Evolutionary conservation across 345 rosid species (phyloP), one percentile per base, ranked within the genome.

Genomic region (Pistacia vera): DNA sequence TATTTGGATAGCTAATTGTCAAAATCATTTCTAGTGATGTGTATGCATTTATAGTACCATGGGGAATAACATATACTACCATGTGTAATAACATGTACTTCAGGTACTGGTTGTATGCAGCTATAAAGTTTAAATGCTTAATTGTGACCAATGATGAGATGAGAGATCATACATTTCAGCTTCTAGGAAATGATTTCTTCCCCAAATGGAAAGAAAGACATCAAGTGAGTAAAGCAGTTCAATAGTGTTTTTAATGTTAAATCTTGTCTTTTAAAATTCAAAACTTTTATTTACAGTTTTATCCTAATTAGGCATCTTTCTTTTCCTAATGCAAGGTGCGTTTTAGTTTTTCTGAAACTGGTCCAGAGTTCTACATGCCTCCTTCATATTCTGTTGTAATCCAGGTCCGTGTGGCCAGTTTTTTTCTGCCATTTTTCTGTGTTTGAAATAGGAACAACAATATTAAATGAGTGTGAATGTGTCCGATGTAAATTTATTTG

Each of bases 31-130:
- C 58, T 56, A 25, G 55, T n/a, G 65, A 67, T 70, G 75, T 38
- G 3, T 62, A 49, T 63, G 63, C 75, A 73, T 77, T 70, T 76
- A 65, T 72, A 73, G 36, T 18, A 44, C 64, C 52, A 55, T 66
- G 73, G 80, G 78, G 44, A 49, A 78, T 88, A 63, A 81, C 74
- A 7, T 77, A 72, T 70, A 46, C 70, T 86, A 44, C 64, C 57
- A 60, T 66, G 75, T 80, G 78, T 49, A 49, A 78, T 88, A 63
- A 81, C 74, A 9, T 79, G 70, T 70, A 46, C 70, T 86, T 83
- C 95, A 91, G 96, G 93, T 91, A 86, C 78, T 91, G 96, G 96
- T 82, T 91, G 79, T 91, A 89, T 84, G 93, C 93, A 79, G 93
- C 93, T 75, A 86, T 91, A 73, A 91, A 86, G 84, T 88, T 81